These are phyloP conservation scores for Rhynchosporium graminicola DNA, from an alignment of 2,329 filamentous ascomycete species.

Conservation along the genomic window DNA sequence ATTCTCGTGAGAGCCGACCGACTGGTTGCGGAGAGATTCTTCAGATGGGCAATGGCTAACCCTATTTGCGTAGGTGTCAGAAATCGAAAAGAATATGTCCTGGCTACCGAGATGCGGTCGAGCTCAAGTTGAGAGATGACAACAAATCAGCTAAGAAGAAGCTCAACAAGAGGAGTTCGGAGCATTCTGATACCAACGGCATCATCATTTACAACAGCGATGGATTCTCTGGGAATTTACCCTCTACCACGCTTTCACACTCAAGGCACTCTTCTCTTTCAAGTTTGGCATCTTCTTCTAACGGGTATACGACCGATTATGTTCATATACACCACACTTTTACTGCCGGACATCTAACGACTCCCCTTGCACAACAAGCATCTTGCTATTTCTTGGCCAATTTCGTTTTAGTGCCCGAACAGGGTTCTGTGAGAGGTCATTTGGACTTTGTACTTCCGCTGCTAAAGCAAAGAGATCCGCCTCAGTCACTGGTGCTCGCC, in stretches of 20 bases:
- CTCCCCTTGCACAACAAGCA: constrained; percentile 55
- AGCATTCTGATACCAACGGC: constrained; percentile 31
- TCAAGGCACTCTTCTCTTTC: constrained; percentile 21
- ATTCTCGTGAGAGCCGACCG: no score
- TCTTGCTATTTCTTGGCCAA: constrained; percentile 61
- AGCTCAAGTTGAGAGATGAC: constrained; percentile 69
- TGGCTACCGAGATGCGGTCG: constrained; percentile 60
- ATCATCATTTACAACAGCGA: background rate
- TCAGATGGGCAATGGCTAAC: no score
- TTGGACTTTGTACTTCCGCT: constrained; percentile 60
- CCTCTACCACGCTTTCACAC: background rate
- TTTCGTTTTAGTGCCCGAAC: constrained; percentile 57
- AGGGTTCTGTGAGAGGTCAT: constrained; percentile 54
- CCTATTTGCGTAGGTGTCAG: constrained; percentile 44
- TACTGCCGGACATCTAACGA: constrained; percentile 44
- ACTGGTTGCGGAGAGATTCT: no score
- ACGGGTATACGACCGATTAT: constrained; percentile 39
- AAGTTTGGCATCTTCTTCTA: constrained; percentile 11
- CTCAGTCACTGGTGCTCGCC: constrained; percentile 31
- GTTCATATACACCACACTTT: constrained; percentile 32
- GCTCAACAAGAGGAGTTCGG: constrained; percentile 55
- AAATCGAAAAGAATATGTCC: constrained; percentile 64
- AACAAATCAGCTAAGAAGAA: constrained; percentile 66
- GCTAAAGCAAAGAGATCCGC: constrained; percentile 45
- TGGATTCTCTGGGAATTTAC: background rate